Evolutionary conservation across 768 basidiomycete genomes (phyloP).

Genomic region (Multifurca ochricompacta): DNA sequence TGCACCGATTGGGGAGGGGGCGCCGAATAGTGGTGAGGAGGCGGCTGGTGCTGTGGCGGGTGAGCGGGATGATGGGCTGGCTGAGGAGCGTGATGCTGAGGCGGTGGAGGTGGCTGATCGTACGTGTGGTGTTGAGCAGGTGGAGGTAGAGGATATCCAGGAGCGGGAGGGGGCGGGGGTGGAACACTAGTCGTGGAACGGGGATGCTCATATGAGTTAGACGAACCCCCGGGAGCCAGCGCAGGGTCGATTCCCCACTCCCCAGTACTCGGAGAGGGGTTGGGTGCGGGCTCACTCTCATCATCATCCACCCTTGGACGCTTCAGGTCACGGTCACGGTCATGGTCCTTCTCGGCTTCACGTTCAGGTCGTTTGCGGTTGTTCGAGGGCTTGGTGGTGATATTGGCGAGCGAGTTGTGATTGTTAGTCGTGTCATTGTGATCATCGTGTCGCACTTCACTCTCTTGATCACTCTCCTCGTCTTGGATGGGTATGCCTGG

Average conservation of each 20-base stretch:
- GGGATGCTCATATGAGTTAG: constrained; percentile 10
- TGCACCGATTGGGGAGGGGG: constrained; percentile 18
- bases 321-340: constrained; percentile 16
- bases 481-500: constrained; percentile 17
- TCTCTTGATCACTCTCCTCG: constrained; percentile 18
- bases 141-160: constrained; percentile 6
- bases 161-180: constrained; percentile 16
- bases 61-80: constrained; percentile 13
- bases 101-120: constrained; percentile 15
- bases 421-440: constrained; percentile 16
- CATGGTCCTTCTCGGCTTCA: constrained; percentile 21
- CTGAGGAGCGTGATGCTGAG: constrained; percentile 13
- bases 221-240: constrained; percentile 14
- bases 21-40: constrained; percentile 14
- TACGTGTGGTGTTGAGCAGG: constrained; percentile 9
- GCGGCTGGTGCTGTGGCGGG: constrained; percentile 15
- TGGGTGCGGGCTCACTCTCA: constrained; percentile 6
- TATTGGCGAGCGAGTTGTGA: constrained; percentile 15
- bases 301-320: constrained; percentile 18
- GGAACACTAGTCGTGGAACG: constrained; percentile 16
- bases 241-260: constrained; percentile 20
- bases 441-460: constrained; percentile 17
- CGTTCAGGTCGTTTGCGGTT: constrained; percentile 18
- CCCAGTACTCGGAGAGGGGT: constrained; percentile 12
- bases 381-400: constrained; percentile 7